These are phyloP conservation scores for Termitomyces sp. DNA, from an alignment of 768 basidiomycete species.

Conservation along the genomic window DNA sequence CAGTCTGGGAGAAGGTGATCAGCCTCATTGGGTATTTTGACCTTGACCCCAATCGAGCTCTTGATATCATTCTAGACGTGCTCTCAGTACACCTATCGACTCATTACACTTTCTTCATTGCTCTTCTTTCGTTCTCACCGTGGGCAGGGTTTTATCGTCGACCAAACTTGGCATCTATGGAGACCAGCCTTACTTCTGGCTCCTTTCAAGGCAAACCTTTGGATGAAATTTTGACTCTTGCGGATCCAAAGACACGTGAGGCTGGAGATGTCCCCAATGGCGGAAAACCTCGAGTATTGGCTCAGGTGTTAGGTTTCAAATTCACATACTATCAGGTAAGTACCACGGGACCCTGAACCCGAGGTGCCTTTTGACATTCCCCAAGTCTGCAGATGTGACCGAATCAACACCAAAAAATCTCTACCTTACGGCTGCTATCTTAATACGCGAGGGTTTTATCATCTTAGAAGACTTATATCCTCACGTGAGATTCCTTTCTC, in stretches of 20 bases:
- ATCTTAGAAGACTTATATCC: constrained; percentile 85
- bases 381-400: constrained; percentile 50
- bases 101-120: constrained; percentile 87
- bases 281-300: constrained; percentile 57
- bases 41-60: constrained; percentile 88
- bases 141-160: constrained; percentile 64
- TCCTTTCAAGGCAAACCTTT: constrained; percentile 56
- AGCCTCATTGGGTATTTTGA: constrained; percentile 95
- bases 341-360: constrained; percentile 17
- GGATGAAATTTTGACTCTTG: constrained; percentile 61
- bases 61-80: constrained; percentile 92
- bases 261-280: constrained; percentile 16
- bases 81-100: constrained; percentile 77
- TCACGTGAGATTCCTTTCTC: constrained; percentile 61
- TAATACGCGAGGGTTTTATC: constrained; percentile 89
- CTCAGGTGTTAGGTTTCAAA: constrained; percentile 98
- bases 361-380: background rate
- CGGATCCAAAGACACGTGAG: constrained; percentile 34
- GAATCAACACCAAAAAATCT: constrained; percentile 69
- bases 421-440: constrained; percentile 77
- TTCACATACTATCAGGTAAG: constrained; percentile 86
- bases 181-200: constrained; percentile 31
- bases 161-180: constrained; percentile 29
- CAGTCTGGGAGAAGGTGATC: constrained; percentile 81
- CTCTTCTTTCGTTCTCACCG: constrained; percentile 81